Base-by-base conservation (phyloP, 805 yeast species). In the Myxozyma mucilagina region DNA sequence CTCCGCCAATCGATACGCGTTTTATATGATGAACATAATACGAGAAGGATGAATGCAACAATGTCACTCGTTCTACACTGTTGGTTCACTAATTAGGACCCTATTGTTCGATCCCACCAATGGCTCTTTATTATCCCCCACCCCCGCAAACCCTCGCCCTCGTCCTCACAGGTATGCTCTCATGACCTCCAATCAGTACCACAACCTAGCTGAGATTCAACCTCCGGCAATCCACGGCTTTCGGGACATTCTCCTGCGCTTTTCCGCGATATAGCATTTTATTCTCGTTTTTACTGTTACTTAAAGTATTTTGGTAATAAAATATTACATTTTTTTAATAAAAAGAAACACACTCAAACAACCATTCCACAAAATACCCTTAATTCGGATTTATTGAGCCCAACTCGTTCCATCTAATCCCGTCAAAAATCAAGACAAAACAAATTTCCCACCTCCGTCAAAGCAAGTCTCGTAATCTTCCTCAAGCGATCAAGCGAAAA, bases 61-160 rank as follows among this genome's bases (percentile, higher is more conserved):
- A 13, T 38, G 13, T 38, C 4, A 38, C 16, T 3, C 4, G 14
- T 7, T 29, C 49, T 7, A 32, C 51, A 16, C 41, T 42, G 2
- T 3, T 14, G n/a, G 10, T 42, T 7, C 20, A 11, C 3, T 8
- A 7, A 13, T 47, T 1, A 1, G 4, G 5, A 34, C 24, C 16
- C 53, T 36, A 16, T 11, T 38, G 35, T 9, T 29, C 13, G 11
- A 14, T 5, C n/a, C 32, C 10, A 18, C n/a, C 54, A 5, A 2
- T 31, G 7, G 4, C 16, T 16, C 43, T 36, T n/a, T 9, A 13
- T 34, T 3, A 16, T 50, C 47, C 54, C 54, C 54, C 54, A 50
- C 54, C 54, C 54, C 54, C 54, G 29, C 54, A 41, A 50, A 50
- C 54, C 54, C 54, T 39, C 38, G 24, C 54, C 54, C 54, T 39